phyloP scores from a whole-genome alignment of 352 stramenopile genomes.

The Pythium oligandrum region DNA sequence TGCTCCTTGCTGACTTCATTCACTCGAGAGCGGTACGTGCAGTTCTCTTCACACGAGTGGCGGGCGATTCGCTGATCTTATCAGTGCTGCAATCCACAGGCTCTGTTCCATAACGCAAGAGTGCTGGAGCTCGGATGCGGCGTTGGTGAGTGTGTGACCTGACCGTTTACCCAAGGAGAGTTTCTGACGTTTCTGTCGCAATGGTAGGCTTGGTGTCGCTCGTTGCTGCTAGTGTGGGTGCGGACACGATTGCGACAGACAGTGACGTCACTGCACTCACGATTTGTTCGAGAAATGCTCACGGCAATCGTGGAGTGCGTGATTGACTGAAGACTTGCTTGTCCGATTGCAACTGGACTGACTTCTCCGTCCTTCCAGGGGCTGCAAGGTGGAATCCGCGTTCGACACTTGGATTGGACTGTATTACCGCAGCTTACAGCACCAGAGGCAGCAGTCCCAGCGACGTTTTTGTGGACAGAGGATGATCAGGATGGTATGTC shows the following conservation, averaged over 20 bases:
- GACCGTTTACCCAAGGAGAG: background rate
- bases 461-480: slow-evolving; percentile 21
- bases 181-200: background rate
- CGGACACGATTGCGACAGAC: slow-evolving; percentile 44
- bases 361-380: background rate
- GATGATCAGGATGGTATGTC: slow-evolving; percentile 16
- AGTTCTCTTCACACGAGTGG: slow-evolving; percentile 4
- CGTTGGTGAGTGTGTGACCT: slow-evolving; percentile 29
- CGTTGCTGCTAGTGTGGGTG: slow-evolving; percentile 25
- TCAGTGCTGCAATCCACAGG: slow-evolving; percentile 10
- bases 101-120: slow-evolving; percentile 19
- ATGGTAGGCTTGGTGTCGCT: slow-evolving; percentile 42
- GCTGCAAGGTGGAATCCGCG: slow-evolving; percentile 17
- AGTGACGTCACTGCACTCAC: slow-evolving; percentile 27
- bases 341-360: background rate
- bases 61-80: slow-evolving; percentile 7
- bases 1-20: slow-evolving; percentile 53
- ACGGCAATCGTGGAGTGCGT: slow-evolving; percentile 24
- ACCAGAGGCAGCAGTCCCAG: background rate
- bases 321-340: background rate
- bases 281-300: slow-evolving; percentile 31
- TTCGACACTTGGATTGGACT: slow-evolving; percentile 22
- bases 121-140: slow-evolving; percentile 54
- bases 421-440: slow-evolving; percentile 5
- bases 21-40: background rate